Percentiles rank a stretch among this genome's conserved stretches.
These are phyloP conservation scores for Curvularia lunata DNA, from an alignment of 2,329 filamentous ascomycete genomes.

Conservation along the genomic window DNA sequence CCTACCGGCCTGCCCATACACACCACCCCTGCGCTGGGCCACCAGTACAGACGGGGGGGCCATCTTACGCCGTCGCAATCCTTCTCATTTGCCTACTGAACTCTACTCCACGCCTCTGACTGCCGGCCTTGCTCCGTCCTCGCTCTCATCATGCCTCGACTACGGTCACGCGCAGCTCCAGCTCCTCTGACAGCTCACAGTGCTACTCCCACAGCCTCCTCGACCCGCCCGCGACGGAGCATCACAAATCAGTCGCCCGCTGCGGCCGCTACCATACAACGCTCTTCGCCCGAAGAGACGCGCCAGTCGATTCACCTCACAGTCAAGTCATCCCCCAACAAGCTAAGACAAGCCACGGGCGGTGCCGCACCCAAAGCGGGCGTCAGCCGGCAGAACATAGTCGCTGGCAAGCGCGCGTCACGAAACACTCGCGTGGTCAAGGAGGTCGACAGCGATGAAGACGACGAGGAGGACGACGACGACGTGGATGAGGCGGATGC, in stretches of 20 bases:
- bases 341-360: conserved; percentile 56
- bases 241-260: conserved; percentile 43
- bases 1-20: conserved; percentile 24
- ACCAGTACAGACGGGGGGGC: conserved; percentile 9
- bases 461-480: conserved; percentile 45
- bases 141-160: conserved; percentile 42
- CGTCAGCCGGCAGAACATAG: conserved; percentile 46
- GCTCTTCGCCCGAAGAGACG: conserved; percentile 51
- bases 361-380: conserved; percentile 37
- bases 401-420: conserved; percentile 48
- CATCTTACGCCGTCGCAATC: conserved; percentile 27
- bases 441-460: conserved; percentile 52
- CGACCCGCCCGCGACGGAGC: conserved; percentile 48
- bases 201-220: conserved; percentile 45
- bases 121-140: conserved; percentile 8
- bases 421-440: conserved; percentile 49
- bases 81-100: conserved; percentile 9
- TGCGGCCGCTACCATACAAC: conserved; percentile 48
- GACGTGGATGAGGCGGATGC: conserved; percentile 48
- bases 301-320: conserved; percentile 57
- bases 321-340: conserved; percentile 58
- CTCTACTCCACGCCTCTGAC: not conserved
- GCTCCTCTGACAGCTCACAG: conserved; percentile 42
- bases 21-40: conserved; percentile 25
- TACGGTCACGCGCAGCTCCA: conserved; percentile 46